A percentile compares a stretch with the other conserved stretches of the same genome.
Conservation (phyloP, 1,139 yeast species). For the Yarrowia galli region DNA sequence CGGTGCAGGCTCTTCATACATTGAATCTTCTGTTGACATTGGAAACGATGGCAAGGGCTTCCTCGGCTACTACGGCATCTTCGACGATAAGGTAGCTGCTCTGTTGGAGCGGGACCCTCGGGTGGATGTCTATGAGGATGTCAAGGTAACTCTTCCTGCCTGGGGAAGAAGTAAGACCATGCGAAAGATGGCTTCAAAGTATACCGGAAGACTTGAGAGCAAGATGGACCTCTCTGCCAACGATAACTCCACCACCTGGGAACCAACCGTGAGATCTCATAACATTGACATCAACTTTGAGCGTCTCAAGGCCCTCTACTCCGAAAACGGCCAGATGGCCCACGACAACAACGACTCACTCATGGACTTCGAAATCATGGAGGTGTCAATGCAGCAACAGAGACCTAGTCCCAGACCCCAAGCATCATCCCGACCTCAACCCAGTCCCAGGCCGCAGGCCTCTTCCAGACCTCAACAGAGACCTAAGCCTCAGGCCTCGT, state of each 20-base stretch:
- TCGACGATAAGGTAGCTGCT: constrained; percentile 8
- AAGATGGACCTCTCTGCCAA: background rate
- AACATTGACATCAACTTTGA: constrained; percentile 1
- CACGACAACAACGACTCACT: background rate
- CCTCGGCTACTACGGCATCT: constrained; percentile 31
- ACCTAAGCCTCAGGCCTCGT: background rate
- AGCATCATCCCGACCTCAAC: background rate
- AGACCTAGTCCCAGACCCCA: background rate
- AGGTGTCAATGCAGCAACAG: constrained; percentile 2
- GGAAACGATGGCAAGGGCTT: constrained; percentile 33
- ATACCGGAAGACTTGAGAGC: background rate
- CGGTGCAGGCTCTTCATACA: constrained; percentile 11
- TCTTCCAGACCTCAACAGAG: background rate
- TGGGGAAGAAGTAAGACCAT: constrained; percentile 2
- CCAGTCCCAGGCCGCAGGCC: background rate
- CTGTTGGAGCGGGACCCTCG: constrained; percentile 10
- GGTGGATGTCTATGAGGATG: constrained; percentile 25
- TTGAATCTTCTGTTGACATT: constrained; percentile 30
- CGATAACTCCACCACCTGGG: background rate
- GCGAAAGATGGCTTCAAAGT: constrained; percentile 1
- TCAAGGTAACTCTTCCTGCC: constrained; percentile 27
- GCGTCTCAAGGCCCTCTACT: constrained; percentile 10
- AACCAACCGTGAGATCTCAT: background rate
- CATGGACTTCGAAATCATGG: background rate
- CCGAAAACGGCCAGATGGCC: background rate